These are phyloP conservation scores for Nepenthes gracilis DNA, from an alignment of 148 eudicot species.

Conservation along the genomic window DNA sequence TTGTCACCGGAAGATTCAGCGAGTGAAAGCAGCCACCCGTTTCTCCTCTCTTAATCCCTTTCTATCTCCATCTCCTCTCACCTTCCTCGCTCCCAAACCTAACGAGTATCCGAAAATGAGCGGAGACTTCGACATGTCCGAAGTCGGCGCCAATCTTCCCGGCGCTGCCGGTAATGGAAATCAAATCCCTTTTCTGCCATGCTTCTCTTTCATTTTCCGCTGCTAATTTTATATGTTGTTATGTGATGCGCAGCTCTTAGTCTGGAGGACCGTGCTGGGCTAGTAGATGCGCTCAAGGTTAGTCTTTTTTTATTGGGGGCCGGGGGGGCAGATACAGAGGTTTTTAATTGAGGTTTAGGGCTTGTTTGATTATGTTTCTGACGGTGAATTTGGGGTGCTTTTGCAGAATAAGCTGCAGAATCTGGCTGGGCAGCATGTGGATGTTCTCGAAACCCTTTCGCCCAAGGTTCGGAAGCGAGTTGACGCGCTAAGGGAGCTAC, in stretches of 20 bases:
- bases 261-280: constrained; percentile 74
- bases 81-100: neutral
- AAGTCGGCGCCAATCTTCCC: constrained; percentile 59
- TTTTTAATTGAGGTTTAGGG: constrained; percentile 3
- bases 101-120: constrained; percentile 24
- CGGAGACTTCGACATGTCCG: constrained; percentile 50
- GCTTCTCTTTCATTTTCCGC: too few relatives aligned
- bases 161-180: constrained; percentile 56
- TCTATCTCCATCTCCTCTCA: neutral
- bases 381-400: constrained; percentile 7
- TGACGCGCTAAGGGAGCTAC: constrained; percentile 56
- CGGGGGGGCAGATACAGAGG: neutral
- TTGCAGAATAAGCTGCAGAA: constrained; percentile 71
- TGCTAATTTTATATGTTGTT: constrained; percentile 4
- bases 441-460: constrained; percentile 48
- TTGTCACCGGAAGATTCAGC: too few relatives aligned
- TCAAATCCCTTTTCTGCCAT: neutral
- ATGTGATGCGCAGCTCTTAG: constrained; percentile 44
- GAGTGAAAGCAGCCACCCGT: too few relatives aligned
- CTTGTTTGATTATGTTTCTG: constrained; percentile 1
- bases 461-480: constrained; percentile 73
- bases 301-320: neutral
- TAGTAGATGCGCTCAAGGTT: constrained; percentile 82
- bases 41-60: too few relatives aligned
- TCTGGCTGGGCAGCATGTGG: constrained; percentile 63